Base-by-base conservation (phyloP, 2,329 filamentous ascomycete species). In the Fusarium sp. region DNA sequence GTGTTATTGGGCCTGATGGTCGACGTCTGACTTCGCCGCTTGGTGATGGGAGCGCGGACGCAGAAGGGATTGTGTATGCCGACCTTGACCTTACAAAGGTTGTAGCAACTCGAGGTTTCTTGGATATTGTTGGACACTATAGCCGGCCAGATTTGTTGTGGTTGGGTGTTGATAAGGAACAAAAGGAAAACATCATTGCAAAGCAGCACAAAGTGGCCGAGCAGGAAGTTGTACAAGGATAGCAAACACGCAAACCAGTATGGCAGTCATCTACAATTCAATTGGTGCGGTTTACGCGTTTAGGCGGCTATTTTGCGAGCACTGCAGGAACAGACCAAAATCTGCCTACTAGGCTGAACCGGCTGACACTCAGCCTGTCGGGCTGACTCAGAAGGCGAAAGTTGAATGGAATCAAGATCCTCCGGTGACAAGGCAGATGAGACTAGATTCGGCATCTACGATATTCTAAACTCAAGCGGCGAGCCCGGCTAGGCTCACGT, bases 51-150 rank as follows among this genome's bases (percentile, higher is more conserved):
- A 68, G 65, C 12, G 56, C 65, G 0, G 61, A 70, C 17, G 66
- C 54, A 1, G 88, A 90, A 73, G 84, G 85, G 3, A 85, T 90
- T 20, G 70, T 90, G 25, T 86, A 84, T 65, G 86, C 87, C 1
- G 86, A 90, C 58, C 71, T 90, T 40, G 85, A 89, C 43, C 75
- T 90, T 52, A 79, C 79, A 20, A 80, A 82, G 40, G 81, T 84
- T 11, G 81, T 84, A n/a, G 80, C 82, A 32, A 82, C 82, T 0
- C 80, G 83, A 37, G 81, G 81, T 0, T 84, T 85, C 56, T 80
- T 85, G 20, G 84, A 86, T 32, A 79, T 82, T n/a, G 71, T 79
- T 8, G 78, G 77, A 0, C 80, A 81, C 50, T 81, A 85, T 63
- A 80, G 81, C 25, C 76, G 82, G 7, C 83, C 84, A 0, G 84